phyloP scores from a whole-genome alignment of 2,329 filamentous ascomycete species.

The Microcera coccophila region DNA sequence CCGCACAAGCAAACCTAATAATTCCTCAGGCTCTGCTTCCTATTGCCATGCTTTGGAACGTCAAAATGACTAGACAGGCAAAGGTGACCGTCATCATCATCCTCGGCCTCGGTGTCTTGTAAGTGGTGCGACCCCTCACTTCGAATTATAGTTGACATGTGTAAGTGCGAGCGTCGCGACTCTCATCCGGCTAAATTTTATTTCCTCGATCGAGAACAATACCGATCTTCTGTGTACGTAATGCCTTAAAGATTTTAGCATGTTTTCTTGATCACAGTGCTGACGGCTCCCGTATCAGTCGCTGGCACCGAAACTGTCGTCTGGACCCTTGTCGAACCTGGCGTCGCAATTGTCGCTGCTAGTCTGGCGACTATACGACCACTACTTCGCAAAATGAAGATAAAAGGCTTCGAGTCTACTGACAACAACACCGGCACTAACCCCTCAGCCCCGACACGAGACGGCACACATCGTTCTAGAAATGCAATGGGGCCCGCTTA shows the following conservation, averaged over 20 bases:
- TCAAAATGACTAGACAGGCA: conserved; percentile 50
- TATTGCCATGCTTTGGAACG: conserved; percentile 52
- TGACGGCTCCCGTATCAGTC: conserved; percentile 31
- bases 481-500: conserved; percentile 20
- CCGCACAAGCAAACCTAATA: conserved; percentile 8
- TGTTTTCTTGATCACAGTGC: not conserved
- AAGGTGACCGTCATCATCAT: conserved; percentile 50
- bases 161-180: conserved; percentile 51
- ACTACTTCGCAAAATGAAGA: conserved; percentile 45
- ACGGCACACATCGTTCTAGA: conserved; percentile 17
- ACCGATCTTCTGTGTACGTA: conserved; percentile 46
- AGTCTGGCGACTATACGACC: conserved; percentile 54
- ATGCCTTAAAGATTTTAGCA: not conserved
- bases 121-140: conserved; percentile 12
- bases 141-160: conserved; percentile 9
- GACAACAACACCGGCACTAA: conserved; percentile 33
- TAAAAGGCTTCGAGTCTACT: conserved; percentile 45
- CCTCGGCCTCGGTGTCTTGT: conserved; percentile 50
- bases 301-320: conserved; percentile 50
- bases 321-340: conserved; percentile 56
- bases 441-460: conserved; percentile 25
- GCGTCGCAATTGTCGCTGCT: conserved; percentile 52
- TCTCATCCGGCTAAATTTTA: conserved; percentile 48
- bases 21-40: conserved; percentile 43
- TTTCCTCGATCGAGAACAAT: conserved; percentile 42